Conservation (phyloP, 371 early-diverging fungal genomes). For the Caulochytrium protostelioides region DNA sequence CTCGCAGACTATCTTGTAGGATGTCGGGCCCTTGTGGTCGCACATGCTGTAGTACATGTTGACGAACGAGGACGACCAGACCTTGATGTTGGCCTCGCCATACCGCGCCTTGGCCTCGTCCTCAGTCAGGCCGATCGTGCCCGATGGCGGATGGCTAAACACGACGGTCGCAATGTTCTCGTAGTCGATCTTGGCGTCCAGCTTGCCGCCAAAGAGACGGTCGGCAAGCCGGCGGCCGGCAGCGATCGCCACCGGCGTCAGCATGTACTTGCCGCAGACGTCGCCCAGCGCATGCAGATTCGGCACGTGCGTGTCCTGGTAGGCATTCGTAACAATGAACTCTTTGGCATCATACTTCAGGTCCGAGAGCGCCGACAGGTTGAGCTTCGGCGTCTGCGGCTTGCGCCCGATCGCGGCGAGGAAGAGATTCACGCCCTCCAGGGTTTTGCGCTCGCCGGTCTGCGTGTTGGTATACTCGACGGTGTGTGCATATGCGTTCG, state of each 20-base stretch:
- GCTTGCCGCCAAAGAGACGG: slow-evolving; percentile 65
- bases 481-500: no score
- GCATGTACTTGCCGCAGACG: slow-evolving; percentile 68
- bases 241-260: slow-evolving; percentile 86
- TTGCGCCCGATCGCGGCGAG: slow-evolving; percentile 56
- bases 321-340: slow-evolving; percentile 56
- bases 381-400: slow-evolving; percentile 46
- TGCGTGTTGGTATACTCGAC: no score
- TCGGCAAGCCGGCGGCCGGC: slow-evolving; percentile 83
- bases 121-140: slow-evolving; percentile 75
- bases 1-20: slow-evolving; percentile 65
- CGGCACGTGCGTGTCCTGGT: slow-evolving; percentile 49
- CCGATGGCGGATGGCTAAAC: slow-evolving; percentile 86
- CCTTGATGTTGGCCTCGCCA: slow-evolving; percentile 56
- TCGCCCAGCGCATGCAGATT: slow-evolving; percentile 84
- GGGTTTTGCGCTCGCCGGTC: no score
- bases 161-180: slow-evolving; percentile 84
- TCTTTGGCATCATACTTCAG: slow-evolving; percentile 40
- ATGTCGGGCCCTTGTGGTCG: slow-evolving; percentile 67
- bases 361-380: slow-evolving; percentile 39
- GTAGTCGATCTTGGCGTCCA: slow-evolving; percentile 62
- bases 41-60: slow-evolving; percentile 79
- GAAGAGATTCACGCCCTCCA: slow-evolving; percentile 18
- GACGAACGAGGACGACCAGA: slow-evolving; percentile 61
- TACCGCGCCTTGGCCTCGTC: slow-evolving; percentile 47